These are phyloP conservation scores for Lactarius hengduanensis DNA, from an alignment of 768 basidiomycete genomes.

Conservation along the genomic window DNA sequence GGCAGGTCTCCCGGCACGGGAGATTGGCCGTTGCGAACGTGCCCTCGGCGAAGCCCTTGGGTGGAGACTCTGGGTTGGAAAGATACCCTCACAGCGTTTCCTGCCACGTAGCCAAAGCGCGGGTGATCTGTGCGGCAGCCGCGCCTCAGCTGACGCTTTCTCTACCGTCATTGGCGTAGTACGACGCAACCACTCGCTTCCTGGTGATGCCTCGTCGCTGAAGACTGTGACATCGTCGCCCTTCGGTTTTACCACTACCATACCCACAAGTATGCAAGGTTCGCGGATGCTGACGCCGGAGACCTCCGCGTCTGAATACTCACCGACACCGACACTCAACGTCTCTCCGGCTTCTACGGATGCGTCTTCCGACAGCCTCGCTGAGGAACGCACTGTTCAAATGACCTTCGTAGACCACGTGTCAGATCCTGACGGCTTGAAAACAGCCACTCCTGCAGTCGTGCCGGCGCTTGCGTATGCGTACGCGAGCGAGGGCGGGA, in stretches of 20 bases:
- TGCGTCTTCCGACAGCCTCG: constrained; percentile 26
- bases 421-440: constrained; percentile 16
- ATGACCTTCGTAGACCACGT: constrained; percentile 26
- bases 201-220: neutral
- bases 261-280: constrained; percentile 10
- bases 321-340: constrained; percentile 29
- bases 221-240: neutral
- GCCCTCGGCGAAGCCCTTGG: constrained; percentile 82
- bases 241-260: neutral
- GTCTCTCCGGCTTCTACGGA: constrained; percentile 27
- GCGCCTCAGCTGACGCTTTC: constrained; percentile 3
- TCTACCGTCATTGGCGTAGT: neutral
- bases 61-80: constrained; percentile 94
- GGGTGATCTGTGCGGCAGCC: constrained; percentile 6
- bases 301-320: constrained; percentile 19
- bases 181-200: constrained; percentile 24
- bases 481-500: constrained; percentile 30
- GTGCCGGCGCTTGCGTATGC: constrained; percentile 28
- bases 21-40: constrained; percentile 87
- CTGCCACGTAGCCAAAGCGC: constrained; percentile 24
- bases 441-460: constrained; percentile 5
- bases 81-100: constrained; percentile 40
- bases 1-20: constrained; percentile 79
- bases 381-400: constrained; percentile 29
- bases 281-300: constrained; percentile 21